A percentile compares a stretch with the other conserved stretches of the same genome.
phyloP scores from a whole-genome alignment of 352 stramenopile species.

The Phytophthora pluvialis region DNA sequence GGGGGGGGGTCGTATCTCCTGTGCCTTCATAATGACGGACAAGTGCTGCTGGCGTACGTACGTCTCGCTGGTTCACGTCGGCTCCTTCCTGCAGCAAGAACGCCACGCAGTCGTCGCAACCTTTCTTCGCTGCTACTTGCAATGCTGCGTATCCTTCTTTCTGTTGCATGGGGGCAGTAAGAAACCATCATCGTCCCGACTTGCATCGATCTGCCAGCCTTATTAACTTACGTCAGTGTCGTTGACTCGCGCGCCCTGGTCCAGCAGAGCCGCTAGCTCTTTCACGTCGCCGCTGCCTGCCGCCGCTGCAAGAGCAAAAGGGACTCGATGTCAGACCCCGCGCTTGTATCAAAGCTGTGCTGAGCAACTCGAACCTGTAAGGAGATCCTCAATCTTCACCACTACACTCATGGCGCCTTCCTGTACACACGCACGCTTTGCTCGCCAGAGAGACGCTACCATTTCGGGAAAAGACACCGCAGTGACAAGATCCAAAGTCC shows the following conservation, averaged over 20 bases:
- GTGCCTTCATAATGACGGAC: not conserved
- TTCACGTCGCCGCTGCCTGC: constrained; percentile 47
- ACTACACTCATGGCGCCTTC: constrained; percentile 41
- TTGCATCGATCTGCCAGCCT: too few relatives aligned
- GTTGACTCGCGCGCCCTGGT: constrained; percentile 57
- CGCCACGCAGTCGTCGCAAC: constrained; percentile 54
- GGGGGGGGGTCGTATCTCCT: too few relatives aligned
- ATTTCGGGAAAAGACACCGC: constrained; percentile 37
- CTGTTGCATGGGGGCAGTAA: constrained; percentile 23
- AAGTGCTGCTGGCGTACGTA: constrained; percentile 32
- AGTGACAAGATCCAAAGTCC: constrained; percentile 13
- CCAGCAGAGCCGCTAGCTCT: constrained; percentile 43
- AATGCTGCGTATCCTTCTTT: constrained; percentile 68
- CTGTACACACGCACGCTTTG: not conserved
- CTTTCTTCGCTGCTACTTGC: constrained; percentile 65
- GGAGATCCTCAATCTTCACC: constrained; percentile 67
- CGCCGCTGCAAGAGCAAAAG: constrained; percentile 41
- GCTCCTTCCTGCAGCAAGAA: constrained; percentile 57
- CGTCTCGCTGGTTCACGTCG: constrained; percentile 70
- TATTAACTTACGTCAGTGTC: constrained; percentile 50
- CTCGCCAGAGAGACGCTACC: constrained; percentile 4
- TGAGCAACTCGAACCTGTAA: constrained; percentile 47
- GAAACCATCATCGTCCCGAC: not conserved
- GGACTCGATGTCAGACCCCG: not conserved
- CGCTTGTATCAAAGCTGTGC: not conserved